Evolutionary conservation across 352 stramenopile species (phyloP).

Genomic region (Phytophthora uliginosa): DNA sequence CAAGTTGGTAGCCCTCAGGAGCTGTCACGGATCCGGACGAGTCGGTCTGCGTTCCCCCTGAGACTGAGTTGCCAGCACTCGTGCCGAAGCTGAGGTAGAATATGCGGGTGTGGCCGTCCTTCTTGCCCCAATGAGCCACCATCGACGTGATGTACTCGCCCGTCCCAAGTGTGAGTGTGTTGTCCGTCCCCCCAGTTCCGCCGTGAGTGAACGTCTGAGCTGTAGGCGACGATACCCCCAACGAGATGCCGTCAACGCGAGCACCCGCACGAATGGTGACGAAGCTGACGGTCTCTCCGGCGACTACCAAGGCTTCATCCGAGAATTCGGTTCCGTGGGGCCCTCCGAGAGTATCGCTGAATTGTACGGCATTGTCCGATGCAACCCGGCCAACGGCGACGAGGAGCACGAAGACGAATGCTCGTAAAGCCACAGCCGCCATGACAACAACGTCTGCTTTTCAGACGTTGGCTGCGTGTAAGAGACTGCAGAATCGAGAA

Average conservation of each 20-base stretch:
- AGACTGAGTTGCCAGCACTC: constrained; percentile 6
- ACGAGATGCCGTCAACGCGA: constrained; percentile 11
- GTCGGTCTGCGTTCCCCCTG: constrained; percentile 8
- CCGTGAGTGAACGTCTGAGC: constrained; percentile 8
- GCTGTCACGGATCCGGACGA: constrained; percentile 5
- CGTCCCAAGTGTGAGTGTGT: constrained; percentile 6
- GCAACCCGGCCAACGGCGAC: neutral
- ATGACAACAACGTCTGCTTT: neutral
- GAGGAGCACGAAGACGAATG: neutral
- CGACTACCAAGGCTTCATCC: constrained; percentile 15
- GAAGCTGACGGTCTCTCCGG: constrained; percentile 7
- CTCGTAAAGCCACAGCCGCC: neutral
- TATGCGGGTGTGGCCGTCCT: constrained; percentile 12
- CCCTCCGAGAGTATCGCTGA: constrained; percentile 8
- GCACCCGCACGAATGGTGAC: constrained; percentile 10
- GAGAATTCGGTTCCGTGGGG: constrained; percentile 20
- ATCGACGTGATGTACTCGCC: constrained; percentile 14
- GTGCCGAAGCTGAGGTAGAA: constrained; percentile 12
- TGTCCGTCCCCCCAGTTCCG: constrained; percentile 6
- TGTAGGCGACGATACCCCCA: constrained; percentile 8
- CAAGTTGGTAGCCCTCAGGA: constrained; percentile 7
- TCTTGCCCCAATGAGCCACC: constrained; percentile 12
- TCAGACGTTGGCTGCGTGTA: neutral
- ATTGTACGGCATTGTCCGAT: constrained; percentile 1
- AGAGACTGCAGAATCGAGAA: neutral